phyloP scores from a whole-genome alignment of 2,329 filamentous ascomycete genomes.

The Arthrobotrys megalospora region DNA sequence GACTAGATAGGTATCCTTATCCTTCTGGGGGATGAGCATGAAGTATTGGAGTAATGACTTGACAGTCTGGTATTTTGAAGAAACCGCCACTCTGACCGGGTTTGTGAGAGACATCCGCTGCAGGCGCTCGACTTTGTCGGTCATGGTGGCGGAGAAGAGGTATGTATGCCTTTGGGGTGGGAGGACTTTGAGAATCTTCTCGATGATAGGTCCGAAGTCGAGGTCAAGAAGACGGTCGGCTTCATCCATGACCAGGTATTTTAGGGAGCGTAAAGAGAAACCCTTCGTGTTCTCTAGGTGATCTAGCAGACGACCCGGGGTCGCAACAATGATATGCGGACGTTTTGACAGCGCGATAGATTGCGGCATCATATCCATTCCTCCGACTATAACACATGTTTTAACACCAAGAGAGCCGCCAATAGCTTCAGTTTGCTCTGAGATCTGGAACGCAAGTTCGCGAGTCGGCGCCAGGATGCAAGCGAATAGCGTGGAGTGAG shows the following conservation, averaged over 20 bases:
- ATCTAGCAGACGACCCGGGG: constrained; percentile 88
- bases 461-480: constrained; percentile 92
- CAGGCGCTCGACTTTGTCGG: constrained; percentile 90
- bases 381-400: constrained; percentile 88
- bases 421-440: constrained; percentile 87
- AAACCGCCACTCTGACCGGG: constrained; percentile 86
- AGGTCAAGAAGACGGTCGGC: constrained; percentile 92
- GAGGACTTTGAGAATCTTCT: constrained; percentile 92
- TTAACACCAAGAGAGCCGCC: constrained; percentile 90
- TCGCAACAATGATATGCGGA: constrained; percentile 93
- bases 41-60: constrained; percentile 89
- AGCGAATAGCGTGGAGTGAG: constrained; percentile 87
- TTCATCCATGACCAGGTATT: constrained; percentile 95
- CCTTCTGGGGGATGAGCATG: constrained; percentile 85
- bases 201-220: constrained; percentile 91
- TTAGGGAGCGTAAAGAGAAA: constrained; percentile 84
- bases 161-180: constrained; percentile 82
- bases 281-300: constrained; percentile 98
- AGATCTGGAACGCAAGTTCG: constrained; percentile 93
- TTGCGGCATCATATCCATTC: constrained; percentile 95
- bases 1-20: constrained; percentile 92
- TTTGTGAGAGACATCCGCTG: constrained; percentile 90
- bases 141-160: constrained; percentile 95
- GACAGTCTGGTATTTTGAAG: constrained; percentile 89
- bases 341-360: constrained; percentile 93